Conservation (phyloP, 2,329 filamentous ascomycete genomes). For the Raffaelea arxii region DNA sequence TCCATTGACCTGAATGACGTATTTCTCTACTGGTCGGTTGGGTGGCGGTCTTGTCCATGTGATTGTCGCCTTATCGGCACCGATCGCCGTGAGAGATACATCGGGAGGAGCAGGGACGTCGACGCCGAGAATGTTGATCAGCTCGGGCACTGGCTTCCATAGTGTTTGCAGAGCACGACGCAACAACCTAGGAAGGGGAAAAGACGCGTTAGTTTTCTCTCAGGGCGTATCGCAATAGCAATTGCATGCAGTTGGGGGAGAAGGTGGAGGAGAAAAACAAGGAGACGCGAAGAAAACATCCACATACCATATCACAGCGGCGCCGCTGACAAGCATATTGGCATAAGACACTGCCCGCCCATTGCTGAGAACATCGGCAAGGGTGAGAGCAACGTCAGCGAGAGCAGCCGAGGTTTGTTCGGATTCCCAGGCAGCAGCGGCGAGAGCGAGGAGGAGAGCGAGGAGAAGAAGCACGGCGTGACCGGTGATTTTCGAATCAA, state of each 20-base stretch:
- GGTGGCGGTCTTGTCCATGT: conserved; percentile 74
- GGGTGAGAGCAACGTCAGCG: conserved; percentile 10
- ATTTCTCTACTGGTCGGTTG: conserved; percentile 66
- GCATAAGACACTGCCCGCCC: conserved; percentile 37
- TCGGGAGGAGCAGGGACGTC: conserved; percentile 87
- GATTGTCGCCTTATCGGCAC: conserved; percentile 74
- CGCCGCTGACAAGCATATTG: conserved; percentile 45
- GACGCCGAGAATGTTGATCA: conserved; percentile 84
- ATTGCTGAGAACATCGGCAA: conserved; percentile 33
- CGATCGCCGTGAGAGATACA: conserved; percentile 84
- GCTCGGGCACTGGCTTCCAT: conserved; percentile 79
- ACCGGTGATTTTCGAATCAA: conserved; percentile 31
- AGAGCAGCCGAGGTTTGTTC: not conserved
- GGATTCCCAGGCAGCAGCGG: conserved; percentile 9
- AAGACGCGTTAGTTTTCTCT: conserved; percentile 9
- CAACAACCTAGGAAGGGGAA: conserved; percentile 51
- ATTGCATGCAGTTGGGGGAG: not conserved
- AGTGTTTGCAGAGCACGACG: conserved; percentile 82
- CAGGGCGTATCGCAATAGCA: too few species aligned
- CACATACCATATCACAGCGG: conserved; percentile 41
- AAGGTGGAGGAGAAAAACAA: not conserved
- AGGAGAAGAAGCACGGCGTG: conserved; percentile 31
- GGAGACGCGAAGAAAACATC: not conserved
- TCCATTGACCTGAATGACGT: conserved; percentile 88
- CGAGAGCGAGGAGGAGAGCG: conserved; percentile 25